Percentiles rank a stretch among this genome's conserved stretches.
phyloP scores from a whole-genome alignment of 2,329 filamentous ascomycete genomes.

The Colletotrichum aenigma region DNA sequence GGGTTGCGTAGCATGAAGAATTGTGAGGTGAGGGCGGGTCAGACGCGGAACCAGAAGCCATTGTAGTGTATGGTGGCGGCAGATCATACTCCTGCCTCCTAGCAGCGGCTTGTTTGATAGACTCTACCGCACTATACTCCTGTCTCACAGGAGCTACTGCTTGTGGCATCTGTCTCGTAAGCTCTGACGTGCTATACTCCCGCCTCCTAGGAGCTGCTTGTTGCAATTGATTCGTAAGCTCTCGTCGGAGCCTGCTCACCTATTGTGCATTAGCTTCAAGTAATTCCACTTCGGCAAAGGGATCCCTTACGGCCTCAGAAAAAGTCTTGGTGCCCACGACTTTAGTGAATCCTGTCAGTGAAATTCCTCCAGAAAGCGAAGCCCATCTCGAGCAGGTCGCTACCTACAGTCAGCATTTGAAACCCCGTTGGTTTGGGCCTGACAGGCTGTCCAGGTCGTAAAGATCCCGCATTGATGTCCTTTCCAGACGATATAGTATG shows the following conservation, averaged over 20 bases:
- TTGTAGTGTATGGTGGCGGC: too few species aligned
- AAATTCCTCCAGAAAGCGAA: background rate
- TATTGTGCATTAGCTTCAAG: background rate
- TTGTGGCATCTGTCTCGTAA: background rate
- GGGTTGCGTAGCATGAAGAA: too few species aligned
- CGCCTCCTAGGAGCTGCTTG: background rate
- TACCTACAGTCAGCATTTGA: background rate
- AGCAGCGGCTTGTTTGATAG: too few species aligned
- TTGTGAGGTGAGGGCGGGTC: too few species aligned
- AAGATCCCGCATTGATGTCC: background rate
- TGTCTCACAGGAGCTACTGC: background rate
- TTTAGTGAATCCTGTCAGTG: background rate
- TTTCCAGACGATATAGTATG: background rate
- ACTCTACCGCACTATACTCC: background rate
- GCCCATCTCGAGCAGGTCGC: accelerated
- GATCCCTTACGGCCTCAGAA: background rate
- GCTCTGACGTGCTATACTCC: background rate
- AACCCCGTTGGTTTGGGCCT: background rate
- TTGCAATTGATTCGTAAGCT: background rate
- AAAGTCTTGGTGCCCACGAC: background rate
- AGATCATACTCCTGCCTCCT: too few species aligned
- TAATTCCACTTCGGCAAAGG: background rate
- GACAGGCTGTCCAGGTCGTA: accelerated
- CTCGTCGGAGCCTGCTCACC: background rate
- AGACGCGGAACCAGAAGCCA: too few species aligned